Evolutionary conservation across 108 stramenopile genomes (phyloP).

Genomic region (Parietichytrium sp.): DNA sequence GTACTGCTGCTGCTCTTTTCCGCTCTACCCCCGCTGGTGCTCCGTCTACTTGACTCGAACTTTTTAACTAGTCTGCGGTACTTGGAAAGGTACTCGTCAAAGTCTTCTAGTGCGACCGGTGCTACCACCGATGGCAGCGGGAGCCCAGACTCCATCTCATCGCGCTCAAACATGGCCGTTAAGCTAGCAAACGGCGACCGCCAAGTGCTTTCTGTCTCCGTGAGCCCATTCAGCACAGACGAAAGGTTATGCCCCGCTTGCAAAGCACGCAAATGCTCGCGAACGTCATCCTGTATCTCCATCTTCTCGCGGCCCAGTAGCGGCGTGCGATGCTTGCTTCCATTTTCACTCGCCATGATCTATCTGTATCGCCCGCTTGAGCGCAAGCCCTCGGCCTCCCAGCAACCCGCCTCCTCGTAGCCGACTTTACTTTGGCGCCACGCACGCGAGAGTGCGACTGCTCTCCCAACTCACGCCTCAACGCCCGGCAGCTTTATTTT

Average conservation of each 20-base stretch:
- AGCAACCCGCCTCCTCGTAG: too few species aligned
- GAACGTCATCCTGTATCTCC: neutral
- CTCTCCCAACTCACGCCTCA: too few species aligned
- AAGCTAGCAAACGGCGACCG: neutral
- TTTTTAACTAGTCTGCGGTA: neutral
- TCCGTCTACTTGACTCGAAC: neutral
- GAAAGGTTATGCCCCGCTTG: conserved; percentile 3
- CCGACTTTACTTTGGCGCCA: too few species aligned
- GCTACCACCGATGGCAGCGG: neutral
- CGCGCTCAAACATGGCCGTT: conserved; percentile 11
- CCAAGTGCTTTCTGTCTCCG: neutral
- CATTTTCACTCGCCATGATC: too few species aligned
- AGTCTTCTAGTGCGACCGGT: conserved; percentile 20
- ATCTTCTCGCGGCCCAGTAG: too few species aligned
- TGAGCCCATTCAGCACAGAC: neutral
- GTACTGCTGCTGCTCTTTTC: neutral
- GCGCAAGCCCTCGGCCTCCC: too few species aligned
- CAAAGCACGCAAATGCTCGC: neutral
- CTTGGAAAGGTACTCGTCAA: conserved; percentile 29
- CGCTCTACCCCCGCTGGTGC: neutral
- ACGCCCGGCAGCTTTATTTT: too few species aligned
- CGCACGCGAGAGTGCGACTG: too few species aligned
- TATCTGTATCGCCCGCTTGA: too few species aligned
- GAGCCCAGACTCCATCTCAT: neutral
- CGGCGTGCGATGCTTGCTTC: too few species aligned